phyloP scores from a whole-genome alignment of 1,284 basidiomycete species.

The Mrakiaceae sp. region DNA sequence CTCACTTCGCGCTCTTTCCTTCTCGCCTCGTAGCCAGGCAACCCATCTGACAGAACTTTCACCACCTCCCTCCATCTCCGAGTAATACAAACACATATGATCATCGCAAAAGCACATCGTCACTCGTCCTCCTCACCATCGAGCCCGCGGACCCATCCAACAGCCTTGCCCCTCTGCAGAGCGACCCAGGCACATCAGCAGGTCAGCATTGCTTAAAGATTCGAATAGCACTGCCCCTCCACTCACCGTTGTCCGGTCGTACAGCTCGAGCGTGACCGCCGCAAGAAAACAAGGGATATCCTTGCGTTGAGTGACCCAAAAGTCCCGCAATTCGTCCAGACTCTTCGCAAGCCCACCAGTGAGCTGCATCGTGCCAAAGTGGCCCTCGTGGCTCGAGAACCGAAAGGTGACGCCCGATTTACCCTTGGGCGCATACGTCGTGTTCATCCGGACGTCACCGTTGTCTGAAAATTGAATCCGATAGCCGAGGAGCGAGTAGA shows the following conservation, averaged over 20 bases:
- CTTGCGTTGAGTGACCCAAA: constrained; percentile 41
- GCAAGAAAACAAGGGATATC: constrained; percentile 43
- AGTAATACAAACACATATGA: too few species aligned
- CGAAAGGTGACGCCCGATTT: constrained; percentile 38
- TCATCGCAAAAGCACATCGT: too few species aligned
- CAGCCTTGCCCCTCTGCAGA: constrained; percentile 11
- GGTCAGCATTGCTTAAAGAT: neutral
- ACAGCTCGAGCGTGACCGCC: constrained; percentile 37
- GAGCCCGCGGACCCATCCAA: constrained; percentile 11
- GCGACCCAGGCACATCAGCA: neutral
- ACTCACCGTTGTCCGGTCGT: constrained; percentile 9
- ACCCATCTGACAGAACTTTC: too few species aligned
- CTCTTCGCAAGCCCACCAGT: constrained; percentile 34
- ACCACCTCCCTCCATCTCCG: too few species aligned
- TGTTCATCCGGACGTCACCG: constrained; percentile 42
- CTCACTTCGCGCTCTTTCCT: too few species aligned
- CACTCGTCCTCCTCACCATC: neutral
- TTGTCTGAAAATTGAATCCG: constrained; percentile 43
- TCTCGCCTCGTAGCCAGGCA: too few species aligned
- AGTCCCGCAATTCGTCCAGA: constrained; percentile 37
- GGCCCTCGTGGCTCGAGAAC: constrained; percentile 36
- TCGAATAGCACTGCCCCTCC: neutral
- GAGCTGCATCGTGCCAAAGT: constrained; percentile 41
- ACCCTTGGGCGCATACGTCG: constrained; percentile 42
- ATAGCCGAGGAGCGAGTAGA: constrained; percentile 44